Conservation (phyloP, 2,329 filamentous ascomycete species). For the Aspergillus sp. region DNA sequence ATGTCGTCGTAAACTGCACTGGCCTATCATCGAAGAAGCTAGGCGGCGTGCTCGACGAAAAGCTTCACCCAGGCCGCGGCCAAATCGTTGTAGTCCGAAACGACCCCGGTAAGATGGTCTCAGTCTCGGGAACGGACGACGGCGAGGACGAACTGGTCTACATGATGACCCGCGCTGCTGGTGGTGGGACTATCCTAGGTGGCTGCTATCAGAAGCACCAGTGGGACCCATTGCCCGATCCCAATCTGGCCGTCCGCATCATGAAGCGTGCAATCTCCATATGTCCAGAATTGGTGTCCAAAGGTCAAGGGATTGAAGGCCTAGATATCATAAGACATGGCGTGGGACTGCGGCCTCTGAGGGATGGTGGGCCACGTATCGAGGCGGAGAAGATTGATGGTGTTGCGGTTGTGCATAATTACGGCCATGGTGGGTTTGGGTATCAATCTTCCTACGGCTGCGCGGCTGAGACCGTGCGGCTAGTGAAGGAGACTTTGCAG, state of each 20-base stretch:
- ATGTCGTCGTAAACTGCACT: conserved; percentile 80
- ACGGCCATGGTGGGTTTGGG: conserved; percentile 55
- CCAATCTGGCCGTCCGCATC: conserved; percentile 76
- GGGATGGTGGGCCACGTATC: conserved; percentile 71
- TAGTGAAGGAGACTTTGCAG: conserved; percentile 58
- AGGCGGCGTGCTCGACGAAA: conserved; percentile 75
- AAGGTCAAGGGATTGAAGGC: conserved; percentile 64
- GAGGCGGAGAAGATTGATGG: conserved; percentile 69
- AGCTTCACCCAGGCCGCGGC: conserved; percentile 73
- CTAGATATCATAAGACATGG: conserved; percentile 76
- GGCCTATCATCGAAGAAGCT: conserved; percentile 73
- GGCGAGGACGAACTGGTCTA: conserved; percentile 72
- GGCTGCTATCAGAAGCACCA: conserved; percentile 77
- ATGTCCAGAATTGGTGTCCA: conserved; percentile 49
- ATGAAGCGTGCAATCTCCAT: conserved; percentile 64
- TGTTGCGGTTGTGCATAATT: conserved; percentile 52
- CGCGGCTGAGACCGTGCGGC: conserved; percentile 62
- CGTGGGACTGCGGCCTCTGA: conserved; percentile 75
- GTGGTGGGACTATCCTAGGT: conserved; percentile 84
- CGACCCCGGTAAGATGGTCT: conserved; percentile 68
- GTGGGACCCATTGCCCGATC: conserved; percentile 78
- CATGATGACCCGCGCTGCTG: conserved; percentile 72
- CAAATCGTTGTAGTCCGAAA: conserved; percentile 85
- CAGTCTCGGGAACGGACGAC: conserved; percentile 71
- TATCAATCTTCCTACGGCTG: conserved; percentile 70